phyloP scores from a whole-genome alignment of 345 rosid species.

The Populus alba region DNA sequence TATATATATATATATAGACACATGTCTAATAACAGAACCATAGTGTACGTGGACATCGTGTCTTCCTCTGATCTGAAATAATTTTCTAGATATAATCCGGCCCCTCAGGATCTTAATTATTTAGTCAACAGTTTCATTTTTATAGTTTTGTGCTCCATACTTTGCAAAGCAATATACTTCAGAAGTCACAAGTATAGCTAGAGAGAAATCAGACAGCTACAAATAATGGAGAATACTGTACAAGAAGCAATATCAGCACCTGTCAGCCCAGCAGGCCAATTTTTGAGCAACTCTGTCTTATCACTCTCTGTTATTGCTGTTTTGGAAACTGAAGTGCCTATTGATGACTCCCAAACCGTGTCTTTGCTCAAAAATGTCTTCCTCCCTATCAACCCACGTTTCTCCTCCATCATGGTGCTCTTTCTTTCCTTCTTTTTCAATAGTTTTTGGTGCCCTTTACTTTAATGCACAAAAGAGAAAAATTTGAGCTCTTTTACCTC shows the following conservation, averaged over 20 bases:
- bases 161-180: not conserved
- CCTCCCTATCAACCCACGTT: constrained; percentile 44
- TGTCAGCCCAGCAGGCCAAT: constrained; percentile 39
- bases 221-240: constrained; percentile 22
- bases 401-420: constrained; percentile 41
- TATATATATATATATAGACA: too few species aligned
- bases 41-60: too few species aligned
- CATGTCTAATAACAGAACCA: too few species aligned
- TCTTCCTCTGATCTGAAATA: too few species aligned
- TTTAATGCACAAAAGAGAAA: too few species aligned
- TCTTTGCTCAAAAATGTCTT: constrained; percentile 28
- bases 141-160: not conserved
- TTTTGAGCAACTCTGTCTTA: constrained; percentile 30
- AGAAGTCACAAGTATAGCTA: not conserved
- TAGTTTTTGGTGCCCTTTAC: not conserved
- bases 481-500: too few species aligned
- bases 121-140: not conserved
- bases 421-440: not conserved
- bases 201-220: not conserved
- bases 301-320: constrained; percentile 29
- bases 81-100: not conserved
- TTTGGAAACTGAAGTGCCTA: constrained; percentile 30
- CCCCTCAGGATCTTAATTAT: not conserved
- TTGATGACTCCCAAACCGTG: constrained; percentile 25
- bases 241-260: constrained; percentile 14